Evolutionary conservation across 805 yeast species (phyloP), one percentile per base, ranked within the genome.

Genomic region (Myxozyma sirexii): DNA sequence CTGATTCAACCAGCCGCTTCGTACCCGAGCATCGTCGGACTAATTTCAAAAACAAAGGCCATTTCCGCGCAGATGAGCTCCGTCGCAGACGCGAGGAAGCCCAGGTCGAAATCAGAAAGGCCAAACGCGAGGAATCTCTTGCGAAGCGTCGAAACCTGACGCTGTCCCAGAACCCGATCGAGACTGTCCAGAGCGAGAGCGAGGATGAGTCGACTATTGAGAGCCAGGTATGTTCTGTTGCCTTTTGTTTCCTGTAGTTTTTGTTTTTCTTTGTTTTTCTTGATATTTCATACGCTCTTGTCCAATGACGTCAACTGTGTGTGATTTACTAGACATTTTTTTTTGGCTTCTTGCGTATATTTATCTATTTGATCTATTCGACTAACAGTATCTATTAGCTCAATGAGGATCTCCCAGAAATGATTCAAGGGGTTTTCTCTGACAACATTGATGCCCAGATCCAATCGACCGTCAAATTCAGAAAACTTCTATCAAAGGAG

Each of bases 1-100:
- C 86, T 49, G 91, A 87, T 66, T 78, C 91, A 42, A 82, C 93
- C 43, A 80, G 80, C 69, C 87, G 92, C 77, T 93, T 90, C 76
- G 89, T 94, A 62, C 99, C 99, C 48, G 98, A 94, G 76, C 93
- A 93, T 76, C 91, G 99, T 77, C 90, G 97, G 76, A 91, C 97
- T 43, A 90, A 87, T 72, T 94, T 89, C 80, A 94, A 94, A 75
- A 93, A 94, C 79, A 90, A 92, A 74, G 90, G 94, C 65, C 84
- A 96, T 72, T 94, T 94, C 73, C 88, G 88, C 70, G 90, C 90
- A 60, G 99, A 94, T 74, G 99, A 94, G 80, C 84, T 94, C 70
- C 89, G 99, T 76, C 91, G 98, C 76, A 88, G 99, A 74, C 87
- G 98, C 75, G 99, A 93, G 75, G 96, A 89, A 59, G 97, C 93